Percentiles rank a stretch among this genome's conserved stretches.
phyloP scores from a whole-genome alignment of 805 yeast species.

The Starmerella geochares region DNA sequence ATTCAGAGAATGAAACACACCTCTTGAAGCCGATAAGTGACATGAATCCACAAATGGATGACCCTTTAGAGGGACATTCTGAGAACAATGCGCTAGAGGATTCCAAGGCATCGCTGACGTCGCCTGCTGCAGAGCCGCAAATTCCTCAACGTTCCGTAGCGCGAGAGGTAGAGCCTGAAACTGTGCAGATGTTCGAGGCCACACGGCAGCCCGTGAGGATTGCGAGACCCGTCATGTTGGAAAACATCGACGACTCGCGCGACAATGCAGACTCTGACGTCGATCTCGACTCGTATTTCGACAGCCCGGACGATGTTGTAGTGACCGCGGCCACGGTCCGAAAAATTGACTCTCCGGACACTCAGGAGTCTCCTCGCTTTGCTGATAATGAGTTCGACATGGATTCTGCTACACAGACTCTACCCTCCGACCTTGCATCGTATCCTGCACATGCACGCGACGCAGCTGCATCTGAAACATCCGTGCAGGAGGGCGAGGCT shows the following conservation, averaged over 20 bases:
- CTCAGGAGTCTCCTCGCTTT: background rate
- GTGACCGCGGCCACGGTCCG: slow-evolving; percentile 1
- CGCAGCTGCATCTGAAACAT: background rate
- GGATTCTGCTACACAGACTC: background rate
- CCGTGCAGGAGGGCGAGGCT: background rate
- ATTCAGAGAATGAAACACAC: no score
- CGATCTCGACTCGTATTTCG: slow-evolving; percentile 11
- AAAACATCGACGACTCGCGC: background rate
- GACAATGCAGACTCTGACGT: background rate
- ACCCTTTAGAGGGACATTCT: no score
- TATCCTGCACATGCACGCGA: background rate
- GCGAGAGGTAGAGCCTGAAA: slow-evolving; percentile 18
- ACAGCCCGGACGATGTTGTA: slow-evolving; percentile 10
- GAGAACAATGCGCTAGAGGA: no score
- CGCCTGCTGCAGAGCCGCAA: slow-evolving; percentile 1
- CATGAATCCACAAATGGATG: no score
- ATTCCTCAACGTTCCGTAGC: slow-evolving; percentile 21
- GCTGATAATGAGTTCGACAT: background rate
- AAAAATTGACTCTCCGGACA: slow-evolving; percentile 1
- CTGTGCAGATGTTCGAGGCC: slow-evolving; percentile 20
- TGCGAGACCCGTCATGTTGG: slow-evolving; percentile 19
- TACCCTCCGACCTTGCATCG: background rate
- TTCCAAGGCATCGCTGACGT: background rate
- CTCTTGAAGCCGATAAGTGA: no score
- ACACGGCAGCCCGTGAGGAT: slow-evolving; percentile 15